Evolutionary conservation across 1,284 basidiomycete species (phyloP).

Genomic region (Gomphus bonarii): DNA sequence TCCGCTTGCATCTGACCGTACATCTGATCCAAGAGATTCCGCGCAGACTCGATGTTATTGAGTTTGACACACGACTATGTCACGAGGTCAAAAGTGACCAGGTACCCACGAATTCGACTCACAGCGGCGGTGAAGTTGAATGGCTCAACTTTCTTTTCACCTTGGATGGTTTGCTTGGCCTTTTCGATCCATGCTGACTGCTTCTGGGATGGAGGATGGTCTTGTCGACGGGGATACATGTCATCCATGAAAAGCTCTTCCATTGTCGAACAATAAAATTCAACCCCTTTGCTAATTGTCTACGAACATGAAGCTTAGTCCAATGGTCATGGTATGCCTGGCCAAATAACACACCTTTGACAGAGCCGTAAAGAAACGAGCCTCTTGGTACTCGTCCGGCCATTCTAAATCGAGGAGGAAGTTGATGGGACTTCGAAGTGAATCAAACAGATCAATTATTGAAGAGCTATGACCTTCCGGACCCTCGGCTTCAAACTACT

Average conservation of each 20-base stretch:
- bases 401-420: conserved; percentile 88
- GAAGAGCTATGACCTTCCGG: conserved; percentile 87
- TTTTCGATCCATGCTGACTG: conserved; percentile 89
- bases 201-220: conserved; percentile 70
- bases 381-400: conserved; percentile 85
- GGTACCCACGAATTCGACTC: conserved; percentile 15
- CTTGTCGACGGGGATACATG: conserved; percentile 81
- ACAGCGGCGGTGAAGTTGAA: conserved; percentile 84
- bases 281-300: conserved; percentile 87
- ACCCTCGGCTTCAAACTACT: conserved; percentile 77
- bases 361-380: conserved; percentile 80
- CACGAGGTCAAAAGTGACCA: not conserved
- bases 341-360: conserved; percentile 52
- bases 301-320: conserved; percentile 24
- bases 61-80: conserved; percentile 87
- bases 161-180: conserved; percentile 66
- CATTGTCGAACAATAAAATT: conserved; percentile 83
- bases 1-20: conserved; percentile 91
- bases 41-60: conserved; percentile 93
- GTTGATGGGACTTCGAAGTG: conserved; percentile 81
- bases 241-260: conserved; percentile 89
- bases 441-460: conserved; percentile 93
- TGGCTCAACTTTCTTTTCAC: conserved; percentile 85
- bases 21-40: conserved; percentile 85
- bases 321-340: not conserved